Conservation (phyloP, 73 alveolate species). For the Blepharisma stoltei region DNA sequence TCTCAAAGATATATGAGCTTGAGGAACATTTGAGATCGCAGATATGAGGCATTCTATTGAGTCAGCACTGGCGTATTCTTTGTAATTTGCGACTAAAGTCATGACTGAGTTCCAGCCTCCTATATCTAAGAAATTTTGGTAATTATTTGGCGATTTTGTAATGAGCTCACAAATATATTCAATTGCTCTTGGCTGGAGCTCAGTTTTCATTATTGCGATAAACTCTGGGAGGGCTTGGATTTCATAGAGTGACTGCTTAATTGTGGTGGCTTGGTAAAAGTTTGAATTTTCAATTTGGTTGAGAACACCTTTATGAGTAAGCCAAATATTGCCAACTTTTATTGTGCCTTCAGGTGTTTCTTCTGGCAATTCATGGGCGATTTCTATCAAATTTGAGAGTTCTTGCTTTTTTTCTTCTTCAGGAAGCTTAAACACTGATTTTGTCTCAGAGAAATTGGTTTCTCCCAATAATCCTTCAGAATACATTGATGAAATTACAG, state of each 20-base stretch:
- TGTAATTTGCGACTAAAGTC: neutral
- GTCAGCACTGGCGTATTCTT: neutral
- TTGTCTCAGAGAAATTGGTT: neutral
- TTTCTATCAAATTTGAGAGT: too few relatives aligned
- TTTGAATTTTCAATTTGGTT: neutral
- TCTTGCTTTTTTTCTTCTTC: neutral
- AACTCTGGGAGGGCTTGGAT: conserved; percentile 1
- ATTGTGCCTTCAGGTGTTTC: too few relatives aligned
- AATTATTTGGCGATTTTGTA: neutral
- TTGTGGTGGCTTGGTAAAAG: neutral
- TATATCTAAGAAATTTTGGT: neutral
- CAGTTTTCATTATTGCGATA: neutral
- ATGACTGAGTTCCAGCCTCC: conserved; percentile 13
- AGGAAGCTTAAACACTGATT: neutral
- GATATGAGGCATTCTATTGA: neutral
- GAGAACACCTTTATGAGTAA: too few relatives aligned
- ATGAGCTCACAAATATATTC: neutral
- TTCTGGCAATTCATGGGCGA: too few relatives aligned
- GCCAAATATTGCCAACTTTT: too few relatives aligned
- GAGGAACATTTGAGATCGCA: neutral
- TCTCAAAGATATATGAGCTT: neutral
- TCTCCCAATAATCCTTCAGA: neutral
- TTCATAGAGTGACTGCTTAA: neutral
- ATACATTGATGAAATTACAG: neutral
- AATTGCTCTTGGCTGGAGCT: neutral